These are phyloP conservation scores for Hypomontagnella monticulosa DNA, from an alignment of 495 filamentous ascomycete species.

Conservation along the genomic window DNA sequence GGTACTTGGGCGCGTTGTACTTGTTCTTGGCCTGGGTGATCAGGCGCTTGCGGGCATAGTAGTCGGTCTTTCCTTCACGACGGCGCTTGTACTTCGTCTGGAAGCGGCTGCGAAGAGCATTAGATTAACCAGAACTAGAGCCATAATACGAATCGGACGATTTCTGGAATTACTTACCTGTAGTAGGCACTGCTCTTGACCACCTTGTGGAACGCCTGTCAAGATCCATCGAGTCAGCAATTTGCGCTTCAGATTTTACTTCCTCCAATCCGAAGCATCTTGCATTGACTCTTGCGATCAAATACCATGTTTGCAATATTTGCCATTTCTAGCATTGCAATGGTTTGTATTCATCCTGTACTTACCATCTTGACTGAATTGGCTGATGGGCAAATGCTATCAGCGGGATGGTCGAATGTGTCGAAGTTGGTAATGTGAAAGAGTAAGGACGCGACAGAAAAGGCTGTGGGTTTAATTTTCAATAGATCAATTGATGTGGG, in stretches of 20 bases:
- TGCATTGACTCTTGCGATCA: conserved; percentile 78
- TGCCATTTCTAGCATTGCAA: conserved; percentile 45
- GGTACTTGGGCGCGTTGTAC: conserved; percentile 99
- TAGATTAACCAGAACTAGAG: not conserved
- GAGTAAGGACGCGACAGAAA: conserved; percentile 44
- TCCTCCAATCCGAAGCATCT: conserved; percentile 86
- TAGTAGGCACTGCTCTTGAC: conserved; percentile 98
- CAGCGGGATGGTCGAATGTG: conserved; percentile 46
- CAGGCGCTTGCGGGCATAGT: conserved; percentile 99
- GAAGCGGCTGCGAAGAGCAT: conserved; percentile 77
- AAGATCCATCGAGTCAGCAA: conserved; percentile 88
- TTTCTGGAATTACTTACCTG: conserved; percentile 70
- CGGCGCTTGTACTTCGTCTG: conserved; percentile 99
- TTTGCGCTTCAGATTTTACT: conserved; percentile 87
- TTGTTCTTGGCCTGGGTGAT: conserved; percentile 99
- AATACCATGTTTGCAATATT: conserved; percentile 41
- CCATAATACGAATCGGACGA: not conserved
- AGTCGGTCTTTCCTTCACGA: conserved; percentile 97
- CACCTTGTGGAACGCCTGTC: conserved; percentile 90
- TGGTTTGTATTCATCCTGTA: conserved; percentile 39
- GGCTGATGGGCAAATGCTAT: conserved; percentile 48
- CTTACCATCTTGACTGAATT: conserved; percentile 70
- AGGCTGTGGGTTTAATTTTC: conserved; percentile 40
- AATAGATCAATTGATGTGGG: conserved; percentile 43
- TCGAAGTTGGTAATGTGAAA: conserved; percentile 36